phyloP scores from a whole-genome alignment of 2,329 filamentous ascomycete species.

The Curvularia verruculosa region DNA sequence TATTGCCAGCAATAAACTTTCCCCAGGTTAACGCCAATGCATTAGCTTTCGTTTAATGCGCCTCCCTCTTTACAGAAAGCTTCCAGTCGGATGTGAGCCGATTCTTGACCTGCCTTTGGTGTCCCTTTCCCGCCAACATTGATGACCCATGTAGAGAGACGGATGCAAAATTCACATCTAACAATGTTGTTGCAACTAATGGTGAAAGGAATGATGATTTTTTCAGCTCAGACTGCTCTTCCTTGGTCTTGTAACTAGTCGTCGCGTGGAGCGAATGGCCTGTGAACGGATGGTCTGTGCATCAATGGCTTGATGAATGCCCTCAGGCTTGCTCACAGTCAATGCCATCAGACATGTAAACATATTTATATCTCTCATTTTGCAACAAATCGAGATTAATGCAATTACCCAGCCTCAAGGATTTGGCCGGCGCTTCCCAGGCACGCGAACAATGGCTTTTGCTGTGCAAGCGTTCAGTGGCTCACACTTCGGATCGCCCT shows the following conservation, averaged over 20 bases:
- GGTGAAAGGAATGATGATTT: neutral
- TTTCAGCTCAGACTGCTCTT: neutral
- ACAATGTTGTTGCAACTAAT: too few relatives aligned
- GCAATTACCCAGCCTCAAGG: neutral
- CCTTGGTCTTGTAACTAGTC: neutral
- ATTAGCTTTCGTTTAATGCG: neutral
- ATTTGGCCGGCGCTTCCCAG: constrained; percentile 11
- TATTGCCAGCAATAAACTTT: neutral
- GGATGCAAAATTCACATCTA: neutral
- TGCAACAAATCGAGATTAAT: neutral
- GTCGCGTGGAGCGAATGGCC: neutral
- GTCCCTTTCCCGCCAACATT: neutral
- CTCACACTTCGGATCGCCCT: constrained; percentile 21
- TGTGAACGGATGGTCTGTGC: constrained; percentile 16
- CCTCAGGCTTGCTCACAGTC: neutral
- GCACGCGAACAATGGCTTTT: constrained; percentile 16
- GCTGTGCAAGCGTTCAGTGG: constrained; percentile 18
- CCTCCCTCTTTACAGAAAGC: neutral
- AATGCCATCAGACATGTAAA: neutral
- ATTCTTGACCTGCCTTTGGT: neutral
- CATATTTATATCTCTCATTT: neutral
- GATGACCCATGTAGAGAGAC: neutral
- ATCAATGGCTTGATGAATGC: neutral
- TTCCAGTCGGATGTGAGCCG: neutral
- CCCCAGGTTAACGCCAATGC: neutral